Base-by-base conservation (phyloP, 2,329 filamentous ascomycete genomes). In the Trichophyton rubrum region DNA sequence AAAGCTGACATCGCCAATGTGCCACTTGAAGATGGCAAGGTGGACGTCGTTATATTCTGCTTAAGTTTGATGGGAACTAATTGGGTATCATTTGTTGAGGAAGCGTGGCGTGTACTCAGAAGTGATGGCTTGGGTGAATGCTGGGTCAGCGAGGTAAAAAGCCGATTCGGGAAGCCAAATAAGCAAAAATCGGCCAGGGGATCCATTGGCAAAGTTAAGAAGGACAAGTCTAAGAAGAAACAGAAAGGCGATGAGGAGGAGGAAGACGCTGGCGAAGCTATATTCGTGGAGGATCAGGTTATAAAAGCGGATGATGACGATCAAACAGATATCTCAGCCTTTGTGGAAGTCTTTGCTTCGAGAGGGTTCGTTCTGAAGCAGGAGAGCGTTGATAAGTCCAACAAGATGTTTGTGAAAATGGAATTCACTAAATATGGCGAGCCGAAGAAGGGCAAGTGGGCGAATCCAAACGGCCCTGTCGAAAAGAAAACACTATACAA, bases 331-430 rank as follows among this genome's bases (percentile, higher is more conserved):
- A 89, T 96, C 1, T 83, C 84, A 5, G 85, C 87, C 0, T 99
- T 99, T 70, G 83, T 97, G 5, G 86, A 91, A 58, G 90, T 92
- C 0, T 81, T 97, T 64, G 78, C 81, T 58, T 85, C 85, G 66
- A 81, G 91, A 20, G 93, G 93, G 0, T 96, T 99, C 69, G 79
- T 91, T n/a, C 80, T 96, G 33, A 87, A 87, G 67, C 83, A 83
- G 81, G 67, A 81, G 77, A 64, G 86, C 0, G 80, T 95, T 8
- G 90, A 99, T 75, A 77, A 95, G 68, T 83, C 82, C 60, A 99
- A 99, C 76, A 95, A 88, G 77, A 99, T 99, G 93, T 99, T 99
- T 77, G 92, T 97, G 66, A 89, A 87, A 76, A 92, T 99, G 90
- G 85, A 87, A 67, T 99, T 99, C 74, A 79, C 91, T 68, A 99